Percentiles rank a stretch among this genome's conserved stretches.
Evolutionary conservation across 345 rosid species (phyloP).

Genomic region (Camelina laxa): DNA sequence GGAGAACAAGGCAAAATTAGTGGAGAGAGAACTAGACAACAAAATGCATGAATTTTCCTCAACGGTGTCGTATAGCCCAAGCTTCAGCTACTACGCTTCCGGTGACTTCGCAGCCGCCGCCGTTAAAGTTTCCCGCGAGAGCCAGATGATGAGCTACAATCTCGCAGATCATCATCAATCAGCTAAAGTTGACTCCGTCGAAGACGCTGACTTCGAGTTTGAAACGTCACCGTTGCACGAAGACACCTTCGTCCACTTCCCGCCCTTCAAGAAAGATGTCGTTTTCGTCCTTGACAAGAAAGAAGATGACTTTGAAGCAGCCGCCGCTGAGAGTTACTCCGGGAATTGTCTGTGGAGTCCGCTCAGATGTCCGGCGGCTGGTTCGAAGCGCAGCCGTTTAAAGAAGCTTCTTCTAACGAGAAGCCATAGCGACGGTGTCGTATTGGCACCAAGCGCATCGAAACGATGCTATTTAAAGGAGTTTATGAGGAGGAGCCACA

Average conservation of each 20-base stretch:
- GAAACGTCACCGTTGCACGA: constrained; percentile 36
- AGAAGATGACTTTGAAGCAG: constrained; percentile 17
- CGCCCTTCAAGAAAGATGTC: constrained; percentile 13
- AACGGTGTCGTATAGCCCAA: constrained; percentile 58
- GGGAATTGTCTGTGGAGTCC: constrained; percentile 38
- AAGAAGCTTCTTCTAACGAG: constrained; percentile 2
- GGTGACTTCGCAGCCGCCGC: constrained; percentile 48
- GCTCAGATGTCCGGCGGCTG: constrained; percentile 9
- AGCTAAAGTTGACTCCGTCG: constrained; percentile 6
- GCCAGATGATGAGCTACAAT: background rate
- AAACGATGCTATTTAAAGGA: constrained; percentile 18
- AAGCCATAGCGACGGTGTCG: constrained; percentile 22
- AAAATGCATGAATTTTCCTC: constrained; percentile 44
- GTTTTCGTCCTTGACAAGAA: background rate
- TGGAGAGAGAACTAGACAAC: background rate
- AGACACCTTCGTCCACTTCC: constrained; percentile 31
- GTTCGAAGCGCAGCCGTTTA: constrained; percentile 53
- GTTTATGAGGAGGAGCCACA: constrained; percentile 4
- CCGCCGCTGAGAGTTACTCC: constrained; percentile 44
- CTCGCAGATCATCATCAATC: background rate
- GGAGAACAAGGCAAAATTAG: background rate
- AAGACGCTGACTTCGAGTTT: constrained; percentile 70
- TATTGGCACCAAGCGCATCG: constrained; percentile 37
- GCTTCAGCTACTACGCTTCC: constrained; percentile 67
- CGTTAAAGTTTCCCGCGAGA: constrained; percentile 43